Evolutionary conservation across 352 stramenopile genomes (phyloP).

Genomic region (Globisporangium mamillatum): DNA sequence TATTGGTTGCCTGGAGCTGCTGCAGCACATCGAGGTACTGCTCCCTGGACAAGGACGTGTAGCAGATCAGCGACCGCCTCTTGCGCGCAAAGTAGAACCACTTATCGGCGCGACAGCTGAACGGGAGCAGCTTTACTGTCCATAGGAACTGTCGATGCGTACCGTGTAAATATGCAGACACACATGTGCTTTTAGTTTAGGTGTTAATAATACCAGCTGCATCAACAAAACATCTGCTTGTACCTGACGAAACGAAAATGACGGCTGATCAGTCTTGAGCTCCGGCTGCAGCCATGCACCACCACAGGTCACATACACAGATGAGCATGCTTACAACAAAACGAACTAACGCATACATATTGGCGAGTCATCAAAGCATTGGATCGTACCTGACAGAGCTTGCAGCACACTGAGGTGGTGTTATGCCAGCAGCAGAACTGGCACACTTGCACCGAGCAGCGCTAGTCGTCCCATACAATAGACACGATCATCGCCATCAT

Average conservation of each 20-base stretch:
- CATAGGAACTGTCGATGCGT: constrained; percentile 29
- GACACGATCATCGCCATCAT: not conserved
- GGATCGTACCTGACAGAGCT: constrained; percentile 30
- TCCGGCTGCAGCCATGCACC: constrained; percentile 22
- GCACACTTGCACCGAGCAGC: constrained; percentile 35
- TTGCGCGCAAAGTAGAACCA: constrained; percentile 46
- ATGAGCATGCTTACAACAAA: not conserved
- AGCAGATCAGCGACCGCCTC: constrained; percentile 27
- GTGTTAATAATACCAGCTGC: not conserved
- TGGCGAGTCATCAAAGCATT: not conserved
- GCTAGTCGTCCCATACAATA: constrained; percentile 19
- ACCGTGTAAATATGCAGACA: not conserved
- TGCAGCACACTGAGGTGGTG: constrained; percentile 31
- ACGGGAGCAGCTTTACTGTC: constrained; percentile 49
- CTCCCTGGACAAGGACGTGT: constrained; percentile 28
- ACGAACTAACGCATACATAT: not conserved
- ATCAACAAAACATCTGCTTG: not conserved
- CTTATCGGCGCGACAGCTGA: constrained; percentile 42
- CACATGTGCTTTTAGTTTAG: not conserved
- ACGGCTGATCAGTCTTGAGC: constrained; percentile 30
- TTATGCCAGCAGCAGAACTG: constrained; percentile 41
- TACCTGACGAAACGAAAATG: constrained; percentile 39
- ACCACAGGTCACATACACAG: not conserved
- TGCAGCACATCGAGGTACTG: constrained; percentile 36
- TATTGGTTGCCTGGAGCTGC: constrained; percentile 17